phyloP scores from a whole-genome alignment of 371 early-diverging fungal species.

The Polyrhizophydium stewartii region DNA sequence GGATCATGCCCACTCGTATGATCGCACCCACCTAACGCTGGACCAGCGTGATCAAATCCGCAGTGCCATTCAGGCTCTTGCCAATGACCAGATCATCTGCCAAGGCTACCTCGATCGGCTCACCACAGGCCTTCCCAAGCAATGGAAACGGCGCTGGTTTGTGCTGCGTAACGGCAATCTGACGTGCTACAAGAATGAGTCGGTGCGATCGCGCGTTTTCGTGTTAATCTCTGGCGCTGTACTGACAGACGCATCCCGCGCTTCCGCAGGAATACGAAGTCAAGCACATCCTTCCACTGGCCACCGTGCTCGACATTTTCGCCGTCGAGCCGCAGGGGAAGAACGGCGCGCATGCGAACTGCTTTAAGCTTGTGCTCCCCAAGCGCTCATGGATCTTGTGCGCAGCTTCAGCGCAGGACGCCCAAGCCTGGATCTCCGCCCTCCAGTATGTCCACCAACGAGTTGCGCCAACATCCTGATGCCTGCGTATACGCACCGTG shows the following conservation, averaged over 20 bases:
- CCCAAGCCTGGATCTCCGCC: constrained; percentile 42
- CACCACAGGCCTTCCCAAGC: constrained; percentile 48
- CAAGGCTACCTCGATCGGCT: constrained; percentile 71
- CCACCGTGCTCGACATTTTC: constrained; percentile 65
- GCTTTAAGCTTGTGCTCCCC: constrained; percentile 72
- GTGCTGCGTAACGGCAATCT: constrained; percentile 73
- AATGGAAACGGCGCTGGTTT: constrained; percentile 85
- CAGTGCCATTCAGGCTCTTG: background rate
- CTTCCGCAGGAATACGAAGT: constrained; percentile 65
- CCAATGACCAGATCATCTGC: constrained; percentile 45
- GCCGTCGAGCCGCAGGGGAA: constrained; percentile 61
- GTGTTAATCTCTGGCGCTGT: background rate
- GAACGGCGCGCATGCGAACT: constrained; percentile 35
- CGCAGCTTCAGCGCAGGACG: constrained; percentile 55
- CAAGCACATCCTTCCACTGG: constrained; percentile 63
- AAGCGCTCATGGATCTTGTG: constrained; percentile 69
- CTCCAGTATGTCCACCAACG: no score
- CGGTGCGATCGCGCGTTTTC: background rate
- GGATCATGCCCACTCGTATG: no score
- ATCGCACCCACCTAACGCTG: background rate
- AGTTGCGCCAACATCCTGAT: no score
- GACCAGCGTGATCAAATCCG: background rate
- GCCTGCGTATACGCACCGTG: no score
- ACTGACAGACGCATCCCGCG: no score
- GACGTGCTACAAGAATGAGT: constrained; percentile 66